phyloP scores from a whole-genome alignment of 768 basidiomycete genomes.

The Boletus rufocinnamomeus region DNA sequence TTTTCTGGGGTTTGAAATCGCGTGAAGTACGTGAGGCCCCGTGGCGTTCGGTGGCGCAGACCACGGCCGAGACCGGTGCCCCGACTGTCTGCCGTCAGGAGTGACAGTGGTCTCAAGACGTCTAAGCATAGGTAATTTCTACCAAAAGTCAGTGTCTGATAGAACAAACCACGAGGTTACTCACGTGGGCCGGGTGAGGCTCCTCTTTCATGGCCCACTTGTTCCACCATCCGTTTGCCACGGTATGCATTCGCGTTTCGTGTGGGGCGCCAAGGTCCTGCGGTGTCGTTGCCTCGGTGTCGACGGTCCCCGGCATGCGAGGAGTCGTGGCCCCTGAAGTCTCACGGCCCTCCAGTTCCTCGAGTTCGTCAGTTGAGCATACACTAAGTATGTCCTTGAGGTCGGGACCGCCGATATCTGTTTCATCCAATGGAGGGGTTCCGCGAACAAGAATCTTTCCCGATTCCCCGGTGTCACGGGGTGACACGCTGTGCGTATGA shows the following conservation, averaged over 20 bases:
- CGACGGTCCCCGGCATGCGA: conserved; percentile 35
- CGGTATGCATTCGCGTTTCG: conserved; percentile 39
- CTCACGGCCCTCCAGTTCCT: conserved; percentile 32
- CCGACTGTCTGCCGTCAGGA: conserved; percentile 43
- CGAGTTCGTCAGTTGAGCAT: conserved; percentile 48
- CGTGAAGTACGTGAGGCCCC: conserved; percentile 21
- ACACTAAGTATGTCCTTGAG: conserved; percentile 46
- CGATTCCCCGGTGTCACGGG: conserved; percentile 1
- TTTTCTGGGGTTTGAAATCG: conserved; percentile 24
- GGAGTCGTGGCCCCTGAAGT: conserved; percentile 36
- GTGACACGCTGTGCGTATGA: conserved; percentile 4
- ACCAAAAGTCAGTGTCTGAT: conserved; percentile 11
- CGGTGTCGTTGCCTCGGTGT: conserved; percentile 25
- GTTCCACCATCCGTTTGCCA: conserved; percentile 53
- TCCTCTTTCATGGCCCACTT: conserved; percentile 45
- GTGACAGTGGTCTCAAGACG: conserved; percentile 52
- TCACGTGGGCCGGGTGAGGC: conserved; percentile 20
- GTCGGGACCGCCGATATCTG: conserved; percentile 40
- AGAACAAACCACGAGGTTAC: conserved; percentile 15
- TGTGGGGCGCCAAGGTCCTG: conserved; percentile 30
- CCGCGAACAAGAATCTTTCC: conserved; percentile 31
- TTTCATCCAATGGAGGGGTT: conserved; percentile 29
- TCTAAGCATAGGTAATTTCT: conserved; percentile 40
- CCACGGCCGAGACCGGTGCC: conserved; percentile 27
- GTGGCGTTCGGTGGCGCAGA: conserved; percentile 29